Percentiles rank a stretch among this genome's conserved stretches.
Evolutionary conservation across 2,329 filamentous ascomycete species (phyloP).

Genomic region (Colletotrichum destructivum): DNA sequence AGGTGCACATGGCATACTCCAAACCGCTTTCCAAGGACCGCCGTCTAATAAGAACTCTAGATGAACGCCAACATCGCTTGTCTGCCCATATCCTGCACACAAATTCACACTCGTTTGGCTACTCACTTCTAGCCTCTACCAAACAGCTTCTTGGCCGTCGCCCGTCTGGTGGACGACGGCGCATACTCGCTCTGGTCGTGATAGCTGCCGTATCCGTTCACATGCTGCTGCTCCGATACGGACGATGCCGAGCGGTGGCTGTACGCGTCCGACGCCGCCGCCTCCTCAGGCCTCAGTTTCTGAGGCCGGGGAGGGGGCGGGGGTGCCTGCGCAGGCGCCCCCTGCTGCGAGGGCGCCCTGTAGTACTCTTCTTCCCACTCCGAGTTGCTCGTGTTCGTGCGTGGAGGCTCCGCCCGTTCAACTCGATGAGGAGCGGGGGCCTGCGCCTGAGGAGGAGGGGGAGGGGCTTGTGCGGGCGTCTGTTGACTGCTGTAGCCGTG

Average conservation of each 20-base stretch:
- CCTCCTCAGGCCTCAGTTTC: slow-evolving; percentile 50
- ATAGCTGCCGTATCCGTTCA: slow-evolving; percentile 35
- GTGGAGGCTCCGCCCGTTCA: slow-evolving; percentile 36
- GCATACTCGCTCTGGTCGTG: slow-evolving; percentile 29
- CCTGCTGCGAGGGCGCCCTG: slow-evolving; percentile 39
- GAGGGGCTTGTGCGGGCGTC: slow-evolving; percentile 4
- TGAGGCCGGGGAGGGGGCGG: slow-evolving; percentile 51
- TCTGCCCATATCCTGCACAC: neutral
- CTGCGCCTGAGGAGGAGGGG: neutral
- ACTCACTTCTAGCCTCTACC: slow-evolving; percentile 31
- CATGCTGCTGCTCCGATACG: slow-evolving; percentile 28
- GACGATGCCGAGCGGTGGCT: slow-evolving; percentile 23
- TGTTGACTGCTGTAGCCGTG: slow-evolving; percentile 26
- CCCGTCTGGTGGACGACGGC: slow-evolving; percentile 32
- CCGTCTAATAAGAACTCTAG: neutral
- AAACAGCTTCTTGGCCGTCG: slow-evolving; percentile 42
- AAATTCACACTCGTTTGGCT: neutral
- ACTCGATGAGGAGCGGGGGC: neutral
- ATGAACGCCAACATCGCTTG: neutral
- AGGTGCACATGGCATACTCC: neutral
- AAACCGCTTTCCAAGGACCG: neutral
- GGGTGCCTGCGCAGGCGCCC: slow-evolving; percentile 43
- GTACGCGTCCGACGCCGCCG: slow-evolving; percentile 25
- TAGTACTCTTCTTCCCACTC: slow-evolving; percentile 45
- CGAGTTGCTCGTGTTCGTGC: slow-evolving; percentile 22